Base-by-base conservation (phyloP, 73 alveolate genomes). In the Blepharisma japonicum region DNA sequence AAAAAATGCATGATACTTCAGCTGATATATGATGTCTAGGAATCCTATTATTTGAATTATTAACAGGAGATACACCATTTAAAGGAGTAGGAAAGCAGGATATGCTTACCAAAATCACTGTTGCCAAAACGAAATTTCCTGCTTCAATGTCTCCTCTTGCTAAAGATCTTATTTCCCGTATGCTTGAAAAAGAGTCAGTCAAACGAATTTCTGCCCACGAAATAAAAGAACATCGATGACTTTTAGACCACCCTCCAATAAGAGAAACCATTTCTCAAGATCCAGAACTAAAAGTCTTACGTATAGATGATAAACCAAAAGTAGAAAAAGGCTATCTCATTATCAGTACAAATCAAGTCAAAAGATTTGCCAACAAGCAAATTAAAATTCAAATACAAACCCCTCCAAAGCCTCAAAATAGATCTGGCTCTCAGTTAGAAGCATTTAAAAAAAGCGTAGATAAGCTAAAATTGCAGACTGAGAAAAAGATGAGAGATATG, bases 21-120 rank as follows among this genome's bases (percentile, higher is more conserved):
- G 86, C 83, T 45, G 94, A 87, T 74, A 77, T 87, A 61, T 87
- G 94, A 91, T 83, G 91, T 83, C 20, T 87, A 46, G 94, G 94
- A 45, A 78, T 87, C 39, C 68, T 87, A 20, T 80, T 87, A 39
- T 87, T 25, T 83, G 94, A 87, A 79, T 76, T 87, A 80, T 81
- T 82, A 9, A 47, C 83, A 32, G 91, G 91, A n/a, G 61, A 38
- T 27, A 71, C 88, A 48, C 91, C 88, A 6, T 82, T 82, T 49
- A 56, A 55, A 14, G 82, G 84, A 9, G 51, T 18, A 21, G 78
- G 67, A 27, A 55, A 78, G 20, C 47, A 82, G n/a, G 84, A 82
- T 7, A 74, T 77, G 45, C 11, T 70, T 7, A 45, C 32, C 25
- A 70, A 47, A 2, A 70, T 70, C 4, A 23, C 61, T 2, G n/a